phyloP scores from a whole-genome alignment of 2,329 filamentous ascomycete species.

The Amphichorda felina region DNA sequence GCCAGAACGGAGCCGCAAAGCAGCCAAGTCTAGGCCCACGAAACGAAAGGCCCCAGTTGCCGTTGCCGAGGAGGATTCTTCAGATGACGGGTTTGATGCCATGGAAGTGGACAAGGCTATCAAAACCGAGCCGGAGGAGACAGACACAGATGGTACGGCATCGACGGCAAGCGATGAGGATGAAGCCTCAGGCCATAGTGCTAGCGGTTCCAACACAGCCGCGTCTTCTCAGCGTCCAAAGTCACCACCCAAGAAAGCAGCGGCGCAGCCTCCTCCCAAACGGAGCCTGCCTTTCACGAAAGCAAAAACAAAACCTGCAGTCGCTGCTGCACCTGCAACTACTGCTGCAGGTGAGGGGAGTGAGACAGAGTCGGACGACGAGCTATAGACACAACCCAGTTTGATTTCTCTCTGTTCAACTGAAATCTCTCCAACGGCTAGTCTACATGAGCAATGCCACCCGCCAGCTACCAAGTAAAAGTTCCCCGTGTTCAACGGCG shows the following conservation, averaged over 20 bases:
- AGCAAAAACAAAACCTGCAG: conserved; percentile 15
- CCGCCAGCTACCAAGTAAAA: too few species aligned
- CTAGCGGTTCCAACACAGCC: conserved; percentile 1
- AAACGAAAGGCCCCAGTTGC: conserved; percentile 38
- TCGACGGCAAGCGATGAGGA: conserved; percentile 30
- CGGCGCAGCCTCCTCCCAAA: conserved; percentile 21
- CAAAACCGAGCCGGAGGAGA: conserved; percentile 22
- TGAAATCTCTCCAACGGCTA: too few species aligned
- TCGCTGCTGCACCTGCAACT: conserved; percentile 6
- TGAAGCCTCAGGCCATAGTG: neutral
- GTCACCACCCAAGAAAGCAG: conserved; percentile 8
- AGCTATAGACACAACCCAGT: conserved; percentile 26
- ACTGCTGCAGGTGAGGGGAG: conserved; percentile 16
- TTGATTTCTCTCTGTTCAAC: too few species aligned
- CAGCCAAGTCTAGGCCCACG: conserved; percentile 23
- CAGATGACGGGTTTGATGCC: conserved; percentile 32
- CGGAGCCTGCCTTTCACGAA: conserved; percentile 31
- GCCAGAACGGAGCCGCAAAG: conserved; percentile 13
- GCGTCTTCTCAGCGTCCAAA: neutral
- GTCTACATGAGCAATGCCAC: too few species aligned
- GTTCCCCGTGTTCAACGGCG: too few species aligned
- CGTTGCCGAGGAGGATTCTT: conserved; percentile 17
- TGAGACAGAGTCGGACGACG: conserved; percentile 45
- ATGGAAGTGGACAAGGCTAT: conserved; percentile 38
- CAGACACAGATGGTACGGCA: conserved; percentile 27